Evolutionary conservation across 768 basidiomycete genomes (phyloP), one percentile per base, ranked within the genome.

Genomic region (Tricholoma flavovirens): DNA sequence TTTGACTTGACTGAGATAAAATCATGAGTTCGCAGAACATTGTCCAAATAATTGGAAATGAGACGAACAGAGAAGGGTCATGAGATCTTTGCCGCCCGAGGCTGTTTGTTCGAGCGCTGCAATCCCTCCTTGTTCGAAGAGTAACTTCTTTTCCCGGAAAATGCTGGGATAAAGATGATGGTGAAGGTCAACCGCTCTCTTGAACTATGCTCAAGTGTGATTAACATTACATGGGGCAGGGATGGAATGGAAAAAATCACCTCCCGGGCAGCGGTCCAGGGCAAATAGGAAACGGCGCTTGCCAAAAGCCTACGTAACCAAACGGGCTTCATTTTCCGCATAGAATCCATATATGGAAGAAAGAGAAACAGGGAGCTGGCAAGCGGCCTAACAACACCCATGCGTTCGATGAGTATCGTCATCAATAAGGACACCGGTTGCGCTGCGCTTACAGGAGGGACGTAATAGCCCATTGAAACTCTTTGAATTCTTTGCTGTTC

Each of bases 1-100:
- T 72, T 73, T 5, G 69, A 64, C 55, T 63, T 64, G 48, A 72
- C 71, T 73, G 54, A 7, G 54, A 19, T 10, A 42, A 50, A 17
- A 17, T n/a, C 15, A n/a, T 45, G 9, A 19, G 12, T 42, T 6
- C 7, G 5, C 2, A n/a, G 15, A 26, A 10, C 17, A 11, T 14
- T n/a, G 5, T 11, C 2, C 10, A 45, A 10, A 54, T 4, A 35
- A 1, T 33, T 5, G 22, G 21, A 17, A 21, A 5, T 42, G 15
- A 36, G n/a, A 56, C 65, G 12, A 22, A 66, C 67, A 62, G 33
- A 68, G 60, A 1, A 65, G 56, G 0, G 67, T 65, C 35, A 63
- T 62, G 15, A 68, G 56, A 43, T 68, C 67, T 19, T 60, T 64
- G 2, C 65, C 64, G 4, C 56, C 60, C 3, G 59, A 55, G 0